Base-by-base conservation (phyloP, 106 monocot species). In the Alisma plantagoaquatica region DNA sequence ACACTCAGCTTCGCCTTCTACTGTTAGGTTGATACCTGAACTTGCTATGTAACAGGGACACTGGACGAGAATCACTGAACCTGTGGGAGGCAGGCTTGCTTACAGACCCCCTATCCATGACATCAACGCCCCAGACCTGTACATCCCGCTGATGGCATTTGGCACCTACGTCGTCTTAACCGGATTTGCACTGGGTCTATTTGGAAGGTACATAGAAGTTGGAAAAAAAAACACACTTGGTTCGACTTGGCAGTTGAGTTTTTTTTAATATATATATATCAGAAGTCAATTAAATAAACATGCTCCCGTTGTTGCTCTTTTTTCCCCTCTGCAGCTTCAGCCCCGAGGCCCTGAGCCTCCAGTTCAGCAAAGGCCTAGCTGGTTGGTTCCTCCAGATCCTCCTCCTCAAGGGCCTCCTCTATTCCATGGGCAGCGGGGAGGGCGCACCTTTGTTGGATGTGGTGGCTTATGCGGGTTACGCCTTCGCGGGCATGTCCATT, bases 41-140 rank as follows among this genome's bases (percentile, higher is more conserved):
- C 35, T 50, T 49, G n/a, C n/a, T 31, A 27, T 29, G 10, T 30
- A 58, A 2, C 58, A 72, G 71, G 71, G 71, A 26, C 71, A 72
- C 23, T 72, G 71, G 64, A 72, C 64, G 16, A 72, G 71, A 50
- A 64, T 72, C 56, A 72, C 64, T 44, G 71, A 72, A 38, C 71
- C 71, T 2, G 64, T 72, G 7, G 57, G 43, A 10, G 71, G 71
- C 23, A 38, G 63, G 49, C 56, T 71, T 27, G 53, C 71, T 23
- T 71, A 71, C 49, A 71, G 63, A 26, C 62, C 71, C 35, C 71
- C 71, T 10, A 38, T 71, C 15, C 47, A 49, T 33, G 71, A 72
- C 38, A 64, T 72, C 27, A 71, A 72, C 53, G 71, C 71, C 22
- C 71, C 64, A 19, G 71, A 72, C 23, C 21, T 72, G 2, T 72